A percentile compares a stretch with the other conserved stretches of the same genome.
These are phyloP conservation scores for Malus hybrid DNA, from an alignment of 331 rosid species.

Conservation along the genomic window DNA sequence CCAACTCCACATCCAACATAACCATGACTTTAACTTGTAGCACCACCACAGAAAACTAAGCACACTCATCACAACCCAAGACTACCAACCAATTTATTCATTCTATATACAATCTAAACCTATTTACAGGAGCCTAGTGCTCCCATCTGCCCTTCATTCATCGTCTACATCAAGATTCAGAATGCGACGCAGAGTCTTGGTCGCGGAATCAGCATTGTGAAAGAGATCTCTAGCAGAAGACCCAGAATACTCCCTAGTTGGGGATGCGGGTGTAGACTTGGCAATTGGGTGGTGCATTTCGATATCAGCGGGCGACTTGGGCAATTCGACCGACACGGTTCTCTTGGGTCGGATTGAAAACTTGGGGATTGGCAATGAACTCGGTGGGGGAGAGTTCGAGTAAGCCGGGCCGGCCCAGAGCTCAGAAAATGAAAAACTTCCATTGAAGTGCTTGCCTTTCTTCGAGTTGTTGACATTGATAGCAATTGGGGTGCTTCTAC, in stretches of 20 bases:
- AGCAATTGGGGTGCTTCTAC: conserved; percentile 49
- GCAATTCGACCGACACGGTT: conserved; percentile 59
- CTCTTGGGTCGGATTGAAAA: conserved; percentile 64
- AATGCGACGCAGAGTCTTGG: conserved; percentile 72
- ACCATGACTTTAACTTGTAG: conserved; percentile 22
- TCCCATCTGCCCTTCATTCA: conserved; percentile 34
- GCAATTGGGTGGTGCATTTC: conserved; percentile 38
- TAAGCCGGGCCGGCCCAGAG: conserved; percentile 97
- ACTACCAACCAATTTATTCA: conserved; percentile 38
- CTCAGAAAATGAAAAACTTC: conserved; percentile 54
- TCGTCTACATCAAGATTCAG: conserved; percentile 67
- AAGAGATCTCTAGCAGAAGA: conserved; percentile 37
- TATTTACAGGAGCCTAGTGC: conserved; percentile 53
- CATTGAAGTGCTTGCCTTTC: conserved; percentile 26
- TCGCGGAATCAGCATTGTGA: conserved; percentile 51
- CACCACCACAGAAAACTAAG: conserved; percentile 30
- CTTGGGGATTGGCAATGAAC: conserved; percentile 82
- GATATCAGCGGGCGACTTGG: conserved; percentile 39
- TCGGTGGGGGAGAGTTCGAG: conserved; percentile 92
- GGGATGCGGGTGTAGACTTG: conserved; percentile 79
- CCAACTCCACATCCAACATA: conserved; percentile 26
- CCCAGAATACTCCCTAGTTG: conserved; percentile 33
- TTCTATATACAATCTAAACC: conserved; percentile 44
- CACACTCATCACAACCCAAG: conserved; percentile 27
- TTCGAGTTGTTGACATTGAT: conserved; percentile 23